Conservation (phyloP, 139 green algal genomes). For the Tetraselmis striata region DNA sequence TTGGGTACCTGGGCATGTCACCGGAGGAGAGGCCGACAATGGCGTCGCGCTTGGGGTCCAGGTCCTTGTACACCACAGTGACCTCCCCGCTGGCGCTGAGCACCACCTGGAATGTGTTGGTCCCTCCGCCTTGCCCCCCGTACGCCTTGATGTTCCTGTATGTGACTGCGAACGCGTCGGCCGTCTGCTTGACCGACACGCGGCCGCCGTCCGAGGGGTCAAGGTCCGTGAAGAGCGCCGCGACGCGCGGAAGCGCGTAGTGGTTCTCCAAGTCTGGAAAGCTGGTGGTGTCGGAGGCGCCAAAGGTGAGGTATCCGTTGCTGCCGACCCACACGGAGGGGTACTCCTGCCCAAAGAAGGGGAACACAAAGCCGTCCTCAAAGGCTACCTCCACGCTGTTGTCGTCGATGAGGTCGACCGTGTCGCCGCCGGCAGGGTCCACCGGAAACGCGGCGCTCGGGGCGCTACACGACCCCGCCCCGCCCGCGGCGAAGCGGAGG, state of each 20-base stretch:
- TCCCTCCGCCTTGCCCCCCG: no score
- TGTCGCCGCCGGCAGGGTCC: neutral
- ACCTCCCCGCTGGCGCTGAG: neutral
- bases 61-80: neutral
- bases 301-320: neutral
- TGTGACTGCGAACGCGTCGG: neutral
- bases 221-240: neutral
- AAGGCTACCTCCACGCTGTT: neutral
- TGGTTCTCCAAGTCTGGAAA: neutral
- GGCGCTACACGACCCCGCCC: neutral
- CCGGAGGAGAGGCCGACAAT: neutral
- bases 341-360: neutral
- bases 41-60: neutral
- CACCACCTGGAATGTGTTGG: neutral
- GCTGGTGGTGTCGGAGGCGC: neutral
- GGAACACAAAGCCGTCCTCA: neutral
- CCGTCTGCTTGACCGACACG: neutral
- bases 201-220: neutral
- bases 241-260: neutral
- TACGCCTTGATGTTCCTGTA: neutral
- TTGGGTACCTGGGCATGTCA: neutral
- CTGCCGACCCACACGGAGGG: neutral
- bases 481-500: neutral
- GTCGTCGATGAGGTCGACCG: neutral
- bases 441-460: neutral